Evolutionary conservation across 441 rosid species (phyloP), one percentile per base, ranked within the genome.

Genomic region (Adansonia madagascariensis): DNA sequence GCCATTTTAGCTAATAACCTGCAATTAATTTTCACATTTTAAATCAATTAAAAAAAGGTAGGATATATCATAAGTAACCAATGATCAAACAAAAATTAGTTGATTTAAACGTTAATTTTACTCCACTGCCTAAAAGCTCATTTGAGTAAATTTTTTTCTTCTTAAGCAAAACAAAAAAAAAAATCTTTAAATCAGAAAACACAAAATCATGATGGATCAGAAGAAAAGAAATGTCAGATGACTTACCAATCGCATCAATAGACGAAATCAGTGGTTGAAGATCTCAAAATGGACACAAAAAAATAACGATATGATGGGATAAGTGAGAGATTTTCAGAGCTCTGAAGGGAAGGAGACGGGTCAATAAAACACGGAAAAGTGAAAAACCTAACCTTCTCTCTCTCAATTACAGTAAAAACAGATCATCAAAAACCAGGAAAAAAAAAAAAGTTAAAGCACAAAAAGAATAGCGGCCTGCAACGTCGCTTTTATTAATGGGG

Each of bases 1-100:
- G 98, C 98, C 99, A 96, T 91, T 52, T 71, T 50, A 31, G n/a
- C 0, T 27, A 52, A 35, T 15, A 52, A 31, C 61, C 74, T 71
- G 74, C 74, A 56, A 57, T 56, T 35, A 61, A 68, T 41, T 41
- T 44, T 22, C 20, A 44, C 31, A 31, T 35, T 1, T 6, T 52
- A 49, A n/a, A 18, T 31, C 61, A 70, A 52, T 69, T 11, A 6
- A 18, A 41, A 41, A 41, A 41, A 57, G 31, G 1, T 53, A 2
- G 49, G 5, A 8, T 12, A 56, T 12, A 14, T 14, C 0, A 0
- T 12, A 3, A 50, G 11, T 50, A 72, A 47, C 77, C 9, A 56
- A 17, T n/a, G 10, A 59, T 20, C 3, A 24, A 15, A 69, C 68
- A 31, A 24, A 15, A 5, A 71, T 59, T 46, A 57, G 17, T 12